Conservation (phyloP, 2,329 filamentous ascomycete genomes). For the Penicillium aurantiogriseum region DNA sequence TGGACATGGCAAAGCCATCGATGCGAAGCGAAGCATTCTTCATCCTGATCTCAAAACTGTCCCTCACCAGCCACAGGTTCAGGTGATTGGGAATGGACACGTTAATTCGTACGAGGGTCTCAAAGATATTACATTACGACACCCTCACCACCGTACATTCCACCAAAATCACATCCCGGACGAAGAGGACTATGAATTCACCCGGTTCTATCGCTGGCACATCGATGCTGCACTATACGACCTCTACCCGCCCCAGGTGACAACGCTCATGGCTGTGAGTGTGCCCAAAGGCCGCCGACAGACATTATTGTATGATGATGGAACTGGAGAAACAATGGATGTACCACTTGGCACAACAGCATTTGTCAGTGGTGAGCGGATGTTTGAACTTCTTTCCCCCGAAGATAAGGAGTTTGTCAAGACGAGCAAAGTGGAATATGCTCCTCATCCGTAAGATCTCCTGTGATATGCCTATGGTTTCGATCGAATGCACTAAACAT, state of each 20-base stretch:
- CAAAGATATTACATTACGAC: slow-evolving; percentile 64
- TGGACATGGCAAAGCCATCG: slow-evolving; percentile 73
- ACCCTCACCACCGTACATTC: slow-evolving; percentile 76
- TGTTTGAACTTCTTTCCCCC: slow-evolving; percentile 66
- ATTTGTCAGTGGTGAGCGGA: slow-evolving; percentile 68
- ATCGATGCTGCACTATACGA: slow-evolving; percentile 76
- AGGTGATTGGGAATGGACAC: slow-evolving; percentile 75
- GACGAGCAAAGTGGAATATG: slow-evolving; percentile 69
- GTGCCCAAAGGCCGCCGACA: slow-evolving; percentile 67
- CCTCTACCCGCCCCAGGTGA: slow-evolving; percentile 70
- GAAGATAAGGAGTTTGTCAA: slow-evolving; percentile 67
- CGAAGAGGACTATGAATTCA: slow-evolving; percentile 57
- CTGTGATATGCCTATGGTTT: neutral
- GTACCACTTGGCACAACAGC: slow-evolving; percentile 75
- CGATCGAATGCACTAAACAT: neutral
- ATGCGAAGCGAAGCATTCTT: slow-evolving; percentile 64
- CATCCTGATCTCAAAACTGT: slow-evolving; percentile 79
- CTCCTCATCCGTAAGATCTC: slow-evolving; percentile 62
- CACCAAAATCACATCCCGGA: slow-evolving; percentile 65
- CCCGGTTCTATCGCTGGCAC: slow-evolving; percentile 73
- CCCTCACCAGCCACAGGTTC: slow-evolving; percentile 74
- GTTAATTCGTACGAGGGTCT: slow-evolving; percentile 70
- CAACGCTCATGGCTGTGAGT: slow-evolving; percentile 69
- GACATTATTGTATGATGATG: slow-evolving; percentile 71
- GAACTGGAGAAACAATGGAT: slow-evolving; percentile 61